Conservation (phyloP, 2,329 filamentous ascomycete species). For the Fusarium cyanostomum region DNA sequence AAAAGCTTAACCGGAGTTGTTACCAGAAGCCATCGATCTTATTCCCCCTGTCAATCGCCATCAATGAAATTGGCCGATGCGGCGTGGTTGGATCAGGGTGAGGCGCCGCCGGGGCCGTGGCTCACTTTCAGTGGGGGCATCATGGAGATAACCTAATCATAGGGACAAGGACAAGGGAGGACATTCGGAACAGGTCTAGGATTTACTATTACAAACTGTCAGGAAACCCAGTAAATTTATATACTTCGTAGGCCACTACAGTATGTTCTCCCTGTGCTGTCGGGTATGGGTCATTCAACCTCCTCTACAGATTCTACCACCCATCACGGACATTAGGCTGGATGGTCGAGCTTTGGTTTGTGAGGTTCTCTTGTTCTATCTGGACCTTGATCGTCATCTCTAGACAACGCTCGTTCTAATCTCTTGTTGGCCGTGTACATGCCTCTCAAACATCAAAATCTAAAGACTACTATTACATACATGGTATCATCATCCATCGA, state of each 20-base stretch:
- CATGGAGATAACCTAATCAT: background rate
- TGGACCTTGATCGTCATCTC: background rate
- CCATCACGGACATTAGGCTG: background rate
- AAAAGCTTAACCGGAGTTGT: background rate
- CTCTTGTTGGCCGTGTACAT: background rate
- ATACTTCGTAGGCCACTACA: too few species aligned
- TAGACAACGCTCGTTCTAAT: background rate
- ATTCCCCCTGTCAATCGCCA: slow-evolving; percentile 14
- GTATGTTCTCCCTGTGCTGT: too few species aligned
- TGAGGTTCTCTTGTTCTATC: slow-evolving; percentile 21
- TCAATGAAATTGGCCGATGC: slow-evolving; percentile 13
- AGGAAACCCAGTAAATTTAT: too few species aligned
- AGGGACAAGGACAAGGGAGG: background rate
- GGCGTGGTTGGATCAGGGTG: slow-evolving; percentile 20
- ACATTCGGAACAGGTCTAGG: background rate
- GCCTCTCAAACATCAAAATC: slow-evolving; percentile 8
- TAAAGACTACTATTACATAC: slow-evolving; percentile 23
- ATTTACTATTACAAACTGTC: background rate
- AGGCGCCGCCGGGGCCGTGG: slow-evolving; percentile 24
- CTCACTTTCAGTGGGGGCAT: background rate
- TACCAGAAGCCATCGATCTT: background rate
- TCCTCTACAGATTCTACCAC: too few species aligned
- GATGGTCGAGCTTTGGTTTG: background rate
- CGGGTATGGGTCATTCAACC: too few species aligned
- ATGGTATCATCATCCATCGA: slow-evolving; percentile 31